A percentile compares a stretch with the other conserved stretches of the same genome.
These are phyloP conservation scores for Cyclotella baltica DNA, from an alignment of 108 stramenopile species.

Conservation along the genomic window DNA sequence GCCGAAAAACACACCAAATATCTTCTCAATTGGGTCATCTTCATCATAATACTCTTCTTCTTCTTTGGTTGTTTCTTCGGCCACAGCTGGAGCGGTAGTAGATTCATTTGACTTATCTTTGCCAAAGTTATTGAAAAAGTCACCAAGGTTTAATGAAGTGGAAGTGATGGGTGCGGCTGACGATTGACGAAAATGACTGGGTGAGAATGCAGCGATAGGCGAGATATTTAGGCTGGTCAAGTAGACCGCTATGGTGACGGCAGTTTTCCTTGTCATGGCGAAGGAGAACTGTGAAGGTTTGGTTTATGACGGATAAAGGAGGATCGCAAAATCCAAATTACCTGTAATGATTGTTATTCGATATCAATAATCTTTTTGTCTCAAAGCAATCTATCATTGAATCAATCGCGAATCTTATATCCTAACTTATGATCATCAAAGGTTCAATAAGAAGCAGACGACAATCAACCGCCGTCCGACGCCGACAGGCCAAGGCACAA, in stretches of 20 bases:
- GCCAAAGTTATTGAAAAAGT: conserved; percentile 59
- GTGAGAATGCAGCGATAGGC: background rate
- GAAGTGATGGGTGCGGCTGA: background rate
- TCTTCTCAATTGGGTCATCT: conserved; percentile 86
- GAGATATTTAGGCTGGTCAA: background rate
- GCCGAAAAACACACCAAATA: conserved; percentile 88
- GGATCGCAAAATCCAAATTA: too few species aligned
- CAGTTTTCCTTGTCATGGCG: background rate
- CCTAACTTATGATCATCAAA: too few species aligned
- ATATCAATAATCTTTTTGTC: too few species aligned
- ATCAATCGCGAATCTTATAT: too few species aligned
- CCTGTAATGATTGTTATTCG: too few species aligned
- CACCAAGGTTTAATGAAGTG: conserved; percentile 35
- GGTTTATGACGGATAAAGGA: too few species aligned
- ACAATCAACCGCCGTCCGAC: background rate
- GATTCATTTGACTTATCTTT: conserved; percentile 24
- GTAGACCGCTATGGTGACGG: background rate
- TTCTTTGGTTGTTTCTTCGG: conserved; percentile 20
- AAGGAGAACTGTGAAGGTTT: background rate
- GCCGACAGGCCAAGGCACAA: background rate
- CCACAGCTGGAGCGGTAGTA: background rate
- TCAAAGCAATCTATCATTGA: too few species aligned
- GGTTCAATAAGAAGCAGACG: too few species aligned
- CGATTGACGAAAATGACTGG: background rate
- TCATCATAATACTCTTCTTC: conserved; percentile 51